Conservation (phyloP, 352 stramenopile genomes). For the Pythium diclinum region DNA sequence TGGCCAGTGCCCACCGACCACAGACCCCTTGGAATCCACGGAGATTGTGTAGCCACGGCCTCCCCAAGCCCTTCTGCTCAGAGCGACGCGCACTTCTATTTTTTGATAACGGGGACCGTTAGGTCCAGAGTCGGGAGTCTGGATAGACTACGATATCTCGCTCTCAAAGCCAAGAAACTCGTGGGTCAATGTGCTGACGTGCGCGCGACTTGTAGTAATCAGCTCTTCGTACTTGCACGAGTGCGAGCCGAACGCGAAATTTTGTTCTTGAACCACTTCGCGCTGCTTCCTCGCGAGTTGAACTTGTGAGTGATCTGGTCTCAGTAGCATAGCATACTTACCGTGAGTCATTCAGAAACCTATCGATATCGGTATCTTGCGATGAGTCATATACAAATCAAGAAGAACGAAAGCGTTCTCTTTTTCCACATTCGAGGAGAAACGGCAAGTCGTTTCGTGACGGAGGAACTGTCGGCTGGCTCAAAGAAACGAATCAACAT, state of each 20-base stretch:
- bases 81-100: not conserved
- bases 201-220: no score
- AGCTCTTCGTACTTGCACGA: no score
- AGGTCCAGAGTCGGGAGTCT: no score
- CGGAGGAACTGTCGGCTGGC: not conserved
- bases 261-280: not conserved
- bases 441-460: not conserved
- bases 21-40: not conserved
- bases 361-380: not conserved
- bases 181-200: no score
- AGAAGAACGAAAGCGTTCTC: not conserved
- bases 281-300: not conserved
- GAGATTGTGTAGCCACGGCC: not conserved
- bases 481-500: not conserved
- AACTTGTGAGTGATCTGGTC: not conserved
- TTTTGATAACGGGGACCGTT: not conserved
- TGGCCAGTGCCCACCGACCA: not conserved
- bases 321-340: no score
- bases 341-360: no score
- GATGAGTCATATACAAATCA: conserved; percentile 4
- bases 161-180: no score
- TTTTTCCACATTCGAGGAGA: not conserved
- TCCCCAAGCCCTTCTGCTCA: not conserved
- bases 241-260: not conserved
- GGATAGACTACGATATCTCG: not conserved